Percentiles rank a stretch among this genome's conserved stretches.
Conservation (phyloP, 305 asterid genomes). For the Fraxinus sp. region DNA sequence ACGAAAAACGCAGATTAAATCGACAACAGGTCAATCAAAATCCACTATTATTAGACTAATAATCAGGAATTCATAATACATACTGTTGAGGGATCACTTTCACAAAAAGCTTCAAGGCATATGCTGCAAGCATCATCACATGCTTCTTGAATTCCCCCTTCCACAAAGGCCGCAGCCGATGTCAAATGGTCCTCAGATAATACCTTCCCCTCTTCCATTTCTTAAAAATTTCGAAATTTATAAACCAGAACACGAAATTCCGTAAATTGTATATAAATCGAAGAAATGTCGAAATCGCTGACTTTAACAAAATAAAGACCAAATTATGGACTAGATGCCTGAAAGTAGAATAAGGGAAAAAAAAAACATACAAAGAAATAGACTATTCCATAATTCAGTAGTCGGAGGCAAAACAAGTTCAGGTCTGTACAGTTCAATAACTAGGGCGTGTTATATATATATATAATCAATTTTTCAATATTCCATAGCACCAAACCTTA, state of each 20-base stretch:
- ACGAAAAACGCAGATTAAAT: constrained; percentile 16
- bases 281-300: not conserved
- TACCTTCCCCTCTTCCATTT: constrained; percentile 71
- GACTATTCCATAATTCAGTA: not conserved
- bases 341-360: not conserved
- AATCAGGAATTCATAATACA: constrained; percentile 15
- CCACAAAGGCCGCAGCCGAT: constrained; percentile 84
- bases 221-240: constrained; percentile 26
- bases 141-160: constrained; percentile 89
- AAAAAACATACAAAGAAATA: no score
- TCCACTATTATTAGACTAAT: not conserved
- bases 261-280: not conserved
- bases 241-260: not conserved
- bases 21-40: constrained; percentile 8
- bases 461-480: not conserved
- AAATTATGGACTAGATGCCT: not conserved
- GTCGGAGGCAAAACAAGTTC: not conserved
- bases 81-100: constrained; percentile 75
- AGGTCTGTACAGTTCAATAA: not conserved
- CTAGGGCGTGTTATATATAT: not conserved
- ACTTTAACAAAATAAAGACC: not conserved
- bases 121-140: constrained; percentile 91
- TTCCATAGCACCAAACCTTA: not conserved
- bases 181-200: constrained; percentile 57
- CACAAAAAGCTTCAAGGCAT: constrained; percentile 80